A percentile compares a stretch with the other conserved stretches of the same genome.
These are phyloP conservation scores for Candolleomyces aberdarensis DNA, from an alignment of 768 basidiomycete species.

Conservation along the genomic window DNA sequence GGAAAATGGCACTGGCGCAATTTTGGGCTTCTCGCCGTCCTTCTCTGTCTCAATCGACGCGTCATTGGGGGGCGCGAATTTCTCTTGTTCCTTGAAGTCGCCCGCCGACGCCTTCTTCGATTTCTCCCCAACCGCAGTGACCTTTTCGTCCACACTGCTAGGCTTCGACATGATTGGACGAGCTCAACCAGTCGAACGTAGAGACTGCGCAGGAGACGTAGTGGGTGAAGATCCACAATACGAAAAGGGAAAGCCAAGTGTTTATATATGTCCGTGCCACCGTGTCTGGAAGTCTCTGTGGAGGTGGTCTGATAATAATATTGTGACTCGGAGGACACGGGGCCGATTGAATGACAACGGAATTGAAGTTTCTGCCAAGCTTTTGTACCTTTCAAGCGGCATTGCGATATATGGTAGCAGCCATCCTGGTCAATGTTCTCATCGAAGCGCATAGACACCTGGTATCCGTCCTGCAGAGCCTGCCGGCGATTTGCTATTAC, in stretches of 20 bases:
- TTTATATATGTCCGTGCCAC: not conserved
- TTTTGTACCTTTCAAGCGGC: too few species aligned
- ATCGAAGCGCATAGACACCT: too few species aligned
- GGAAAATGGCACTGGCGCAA: conserved; percentile 9
- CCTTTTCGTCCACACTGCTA: not conserved
- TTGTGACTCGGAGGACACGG: too few species aligned
- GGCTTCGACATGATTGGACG: not conserved
- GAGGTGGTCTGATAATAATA: too few species aligned
- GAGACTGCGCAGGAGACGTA: not conserved
- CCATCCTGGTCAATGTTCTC: too few species aligned
- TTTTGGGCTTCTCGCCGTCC: conserved; percentile 1
- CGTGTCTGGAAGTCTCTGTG: too few species aligned
- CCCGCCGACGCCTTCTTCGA: not conserved
- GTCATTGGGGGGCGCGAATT: not conserved
- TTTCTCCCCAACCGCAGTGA: not conserved
- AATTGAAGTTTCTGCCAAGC: too few species aligned
- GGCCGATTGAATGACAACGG: too few species aligned
- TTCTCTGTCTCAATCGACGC: too few species aligned
- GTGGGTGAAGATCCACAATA: not conserved
- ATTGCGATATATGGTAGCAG: too few species aligned
- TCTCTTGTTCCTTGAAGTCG: not conserved
- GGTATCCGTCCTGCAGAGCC: too few species aligned
- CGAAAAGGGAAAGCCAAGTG: not conserved
- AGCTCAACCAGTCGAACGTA: not conserved
- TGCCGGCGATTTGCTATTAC: too few species aligned